Evolutionary conservation across 371 early-diverging fungal genomes (phyloP), one percentile per base, ranked within the genome.

Genomic region (Apophysomyces elegans): DNA sequence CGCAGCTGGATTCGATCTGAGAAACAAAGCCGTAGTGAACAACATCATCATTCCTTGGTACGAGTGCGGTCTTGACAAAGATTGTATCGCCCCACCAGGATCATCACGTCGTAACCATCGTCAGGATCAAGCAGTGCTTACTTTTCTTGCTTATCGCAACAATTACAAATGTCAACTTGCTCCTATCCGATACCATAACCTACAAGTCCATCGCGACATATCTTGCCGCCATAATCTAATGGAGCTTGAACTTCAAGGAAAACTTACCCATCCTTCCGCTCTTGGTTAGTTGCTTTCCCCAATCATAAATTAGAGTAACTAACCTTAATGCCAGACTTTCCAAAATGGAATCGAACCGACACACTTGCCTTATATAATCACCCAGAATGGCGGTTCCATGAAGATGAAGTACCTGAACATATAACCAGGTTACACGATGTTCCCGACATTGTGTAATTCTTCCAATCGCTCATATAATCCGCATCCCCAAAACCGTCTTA

Each of bases 101-200:
- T 85, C 85, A 4, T 75, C 75, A 38, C 64, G 86, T 21, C 21
- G 63, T 4, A 86, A 86, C 61, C 86, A 86, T 67, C 78, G 86
- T 35, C 86, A 86, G 70, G 86, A 86, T 60, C 86, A 86, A 62
- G 84, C 86, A 4, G 81, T 79, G 4, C 59, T 86, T 11, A 84
- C 85, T n/a, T 83, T 74, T 63, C 59, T 86, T 43, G 85, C 69
- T 11, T 74, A 77, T 59, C 61, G 63, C 35, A 66, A 57, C 50
- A 75, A 72, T 38, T 44, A 61, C 21, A 56, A 61, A 8, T 77
- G 77, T 37, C 58, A 18, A 11, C 64, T 63, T 16, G 37, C 65
- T 35, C 72, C 75, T 9, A 57, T 59, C 13, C 38, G 37, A 4
- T 73, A 56, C 38, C 65, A 54, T 18, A 54, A 59, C 4, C 16